Evolutionary conservation across 306 rosid species (phyloP), one percentile per base, ranked within the genome.

Genomic region (Arachis hypogaea): DNA sequence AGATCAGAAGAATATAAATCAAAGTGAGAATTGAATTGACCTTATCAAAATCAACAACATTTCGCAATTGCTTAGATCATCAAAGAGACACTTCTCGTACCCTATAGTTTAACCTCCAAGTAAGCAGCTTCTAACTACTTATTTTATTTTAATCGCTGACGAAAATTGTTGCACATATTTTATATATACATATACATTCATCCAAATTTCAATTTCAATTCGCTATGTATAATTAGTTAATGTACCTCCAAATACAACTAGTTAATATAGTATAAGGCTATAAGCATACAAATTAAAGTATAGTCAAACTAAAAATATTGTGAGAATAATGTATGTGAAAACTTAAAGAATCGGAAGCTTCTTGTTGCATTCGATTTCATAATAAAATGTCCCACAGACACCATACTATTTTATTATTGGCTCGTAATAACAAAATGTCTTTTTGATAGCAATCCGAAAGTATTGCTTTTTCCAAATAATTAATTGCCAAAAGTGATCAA

Each of bases 41-140:
- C 60, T 65, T 1, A 59, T 66, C 62, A 75, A 79, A 67, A 73
- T 68, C 66, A 73, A 67, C 72, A 51, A 30, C 38, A 33, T 33
- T 73, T 83, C 56, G 76, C 61, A 69, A 47, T 2, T 12, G 75
- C 70, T 63, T 78, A 60, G 50, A 55, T 83, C 79, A 78, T 63
- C 22, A 47, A 2, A 33, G 60, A 57, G 33, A 68, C 44, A 73
- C 64, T 49, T 58, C 70, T 69, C 11, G 42, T 43, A 50, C 10
- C 60, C 0, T 30, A 46, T 69, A 22, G 65, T 66, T 73, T 73
- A 73, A 68, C 52, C 68, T 14, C 36, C 64, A 82, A 78, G 28
- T 22, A 82, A 78, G 63, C 44, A 78, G 63, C 44, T 14, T 70
- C 55, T 66, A 22, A 22, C 28, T 22, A 22, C 28, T 22, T 22